Evolutionary conservation across 2,329 filamentous ascomycete species (phyloP).

Genomic region (Paecilomyces formosus): DNA sequence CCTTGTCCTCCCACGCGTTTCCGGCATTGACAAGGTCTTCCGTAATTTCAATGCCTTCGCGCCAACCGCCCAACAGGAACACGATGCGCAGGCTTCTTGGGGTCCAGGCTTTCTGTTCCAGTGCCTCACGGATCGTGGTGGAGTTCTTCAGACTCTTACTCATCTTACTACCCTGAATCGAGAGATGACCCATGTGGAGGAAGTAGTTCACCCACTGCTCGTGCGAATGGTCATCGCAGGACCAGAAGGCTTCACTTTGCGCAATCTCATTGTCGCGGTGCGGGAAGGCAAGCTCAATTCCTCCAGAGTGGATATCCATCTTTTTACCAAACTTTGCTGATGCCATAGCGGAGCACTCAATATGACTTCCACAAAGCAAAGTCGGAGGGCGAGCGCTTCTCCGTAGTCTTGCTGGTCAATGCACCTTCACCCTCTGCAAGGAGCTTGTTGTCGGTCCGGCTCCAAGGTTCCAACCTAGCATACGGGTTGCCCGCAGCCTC

Average conservation of each 20-base stretch:
- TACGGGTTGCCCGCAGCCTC: slow-evolving; percentile 80
- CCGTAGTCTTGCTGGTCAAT: slow-evolving; percentile 50
- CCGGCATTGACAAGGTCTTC: slow-evolving; percentile 70
- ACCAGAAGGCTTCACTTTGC: slow-evolving; percentile 81
- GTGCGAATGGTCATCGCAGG: slow-evolving; percentile 30
- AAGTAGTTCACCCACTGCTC: slow-evolving; percentile 92
- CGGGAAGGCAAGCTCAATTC: slow-evolving; percentile 83
- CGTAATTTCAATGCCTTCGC: slow-evolving; percentile 85
- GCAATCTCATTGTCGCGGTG: slow-evolving; percentile 92
- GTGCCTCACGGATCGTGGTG: slow-evolving; percentile 79
- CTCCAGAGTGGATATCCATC: slow-evolving; percentile 91
- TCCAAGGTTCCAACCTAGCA: slow-evolving; percentile 77
- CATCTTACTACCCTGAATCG: slow-evolving; percentile 90
- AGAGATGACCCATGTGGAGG: slow-evolving; percentile 87
- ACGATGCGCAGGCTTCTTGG: slow-evolving; percentile 73
- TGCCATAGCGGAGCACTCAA: slow-evolving; percentile 95
- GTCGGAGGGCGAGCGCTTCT: slow-evolving; percentile 71
- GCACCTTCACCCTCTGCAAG: slow-evolving; percentile 87
- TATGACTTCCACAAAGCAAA: slow-evolving; percentile 97
- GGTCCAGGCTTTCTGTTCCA: slow-evolving; percentile 63
- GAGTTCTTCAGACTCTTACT: slow-evolving; percentile 95
- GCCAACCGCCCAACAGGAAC: slow-evolving; percentile 83
- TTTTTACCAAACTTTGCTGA: slow-evolving; percentile 74
- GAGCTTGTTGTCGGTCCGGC: slow-evolving; percentile 71
- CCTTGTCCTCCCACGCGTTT: slow-evolving; percentile 69